Evolutionary conservation across 495 filamentous ascomycete species (phyloP), one percentile per base, ranked within the genome.

Genomic region (Aspergillus saccharolyticus): DNA sequence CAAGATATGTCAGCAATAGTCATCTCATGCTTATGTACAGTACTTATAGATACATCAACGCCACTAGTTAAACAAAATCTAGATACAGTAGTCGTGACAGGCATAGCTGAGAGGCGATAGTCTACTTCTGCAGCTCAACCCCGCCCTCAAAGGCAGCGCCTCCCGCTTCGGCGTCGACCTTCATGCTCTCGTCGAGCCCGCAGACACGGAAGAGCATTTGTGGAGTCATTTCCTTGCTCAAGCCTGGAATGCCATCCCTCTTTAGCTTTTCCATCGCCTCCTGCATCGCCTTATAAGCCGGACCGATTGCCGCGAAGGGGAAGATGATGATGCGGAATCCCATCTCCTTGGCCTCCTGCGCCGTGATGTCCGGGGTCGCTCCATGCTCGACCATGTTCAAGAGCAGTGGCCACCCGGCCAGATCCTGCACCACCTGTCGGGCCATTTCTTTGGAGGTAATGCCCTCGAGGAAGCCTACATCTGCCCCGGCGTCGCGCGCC

Each of bases 321-420:
- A 78, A 84, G 51, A 89, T 88, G 16, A 87, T 83, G 24, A 89
- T 79, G 21, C 74, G 72, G 62, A 83, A 89, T 1, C 87, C 86
- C 56, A 89, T 65, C 58, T 81, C 76, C 54, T 71, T 63, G 5
- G 85, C 83, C 71, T 87, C 81, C 5, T 74, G 59, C 25, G 78
- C 78, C n/a, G 77, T 80, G 49, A 86, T 81, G 16, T 75, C 63
- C 18, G 86, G 85, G 20, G 79, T 83, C 42, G 78, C 74, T 16
- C 86, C 84, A 61, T 83, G 78, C 62, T 82, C 80, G 14, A 89
- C 86, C 64, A 82, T 84, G 64, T 89, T 89, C 54, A 88, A 66
- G 28, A 87, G 55, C 44, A 87, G 66, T n/a, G 85, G 86, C 74
- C 78, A 82, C 28, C 76, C 76, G 15, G 74, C 78, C 39, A 88